Evolutionary conservation across 495 filamentous ascomycete genomes (phyloP).

Genomic region (Cercophora samala): DNA sequence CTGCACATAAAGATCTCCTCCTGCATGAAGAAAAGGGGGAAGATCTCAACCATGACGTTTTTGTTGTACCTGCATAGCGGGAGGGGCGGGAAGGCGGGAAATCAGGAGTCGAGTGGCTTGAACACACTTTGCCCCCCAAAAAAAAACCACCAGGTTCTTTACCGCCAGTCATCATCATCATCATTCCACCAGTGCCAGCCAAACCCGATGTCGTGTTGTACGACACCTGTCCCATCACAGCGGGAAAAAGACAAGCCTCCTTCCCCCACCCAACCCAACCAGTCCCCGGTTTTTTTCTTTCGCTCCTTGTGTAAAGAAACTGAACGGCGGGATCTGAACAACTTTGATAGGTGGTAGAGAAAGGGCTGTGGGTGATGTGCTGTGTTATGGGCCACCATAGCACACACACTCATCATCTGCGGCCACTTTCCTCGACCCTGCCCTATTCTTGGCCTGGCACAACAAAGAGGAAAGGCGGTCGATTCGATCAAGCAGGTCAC

Average conservation of each 20-base stretch:
- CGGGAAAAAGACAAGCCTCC: background rate
- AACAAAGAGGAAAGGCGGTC: background rate
- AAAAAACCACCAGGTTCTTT: background rate
- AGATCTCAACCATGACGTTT: background rate
- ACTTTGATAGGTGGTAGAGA: background rate
- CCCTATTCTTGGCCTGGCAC: slow-evolving; percentile 8
- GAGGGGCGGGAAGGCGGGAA: background rate
- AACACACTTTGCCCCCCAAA: too few relatives aligned
- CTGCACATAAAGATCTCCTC: background rate
- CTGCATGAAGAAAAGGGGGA: background rate
- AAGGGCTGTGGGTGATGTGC: background rate
- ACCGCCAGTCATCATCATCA: slow-evolving; percentile 6
- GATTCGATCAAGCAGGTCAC: slow-evolving; percentile 6
- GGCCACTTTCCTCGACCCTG: background rate
- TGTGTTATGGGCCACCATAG: background rate
- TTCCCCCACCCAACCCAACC: background rate
- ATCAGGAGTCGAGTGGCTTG: background rate
- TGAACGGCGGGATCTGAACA: slow-evolving; percentile 5
- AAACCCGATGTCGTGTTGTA: background rate
- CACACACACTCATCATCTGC: background rate
- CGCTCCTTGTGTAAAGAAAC: background rate
- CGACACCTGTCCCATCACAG: background rate
- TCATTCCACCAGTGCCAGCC: background rate
- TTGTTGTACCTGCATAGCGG: slow-evolving; percentile 7
- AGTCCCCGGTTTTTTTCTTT: background rate